Evolutionary conservation across 2,329 filamentous ascomycete species (phyloP).

Genomic region (Talaromyces sp.): DNA sequence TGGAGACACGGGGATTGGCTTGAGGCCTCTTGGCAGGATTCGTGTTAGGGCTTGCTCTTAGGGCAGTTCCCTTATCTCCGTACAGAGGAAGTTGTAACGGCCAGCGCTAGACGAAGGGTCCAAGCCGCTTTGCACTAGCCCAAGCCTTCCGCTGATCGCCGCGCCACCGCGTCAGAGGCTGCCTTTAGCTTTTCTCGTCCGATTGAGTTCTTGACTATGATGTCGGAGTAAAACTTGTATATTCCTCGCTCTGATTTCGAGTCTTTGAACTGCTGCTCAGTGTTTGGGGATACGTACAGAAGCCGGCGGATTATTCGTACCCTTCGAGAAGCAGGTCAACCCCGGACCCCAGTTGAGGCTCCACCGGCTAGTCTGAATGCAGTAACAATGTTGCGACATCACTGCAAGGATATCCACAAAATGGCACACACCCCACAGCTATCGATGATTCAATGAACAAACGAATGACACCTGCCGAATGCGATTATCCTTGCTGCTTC

Average conservation of each 20-base stretch:
- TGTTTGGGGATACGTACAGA: neutral
- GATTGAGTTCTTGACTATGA: neutral
- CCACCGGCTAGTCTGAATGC: neutral
- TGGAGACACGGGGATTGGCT: neutral
- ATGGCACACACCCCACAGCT: neutral
- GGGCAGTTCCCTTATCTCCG: no score
- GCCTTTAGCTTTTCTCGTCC: neutral
- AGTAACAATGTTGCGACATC: neutral
- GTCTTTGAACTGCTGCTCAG: neutral
- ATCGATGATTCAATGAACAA: neutral
- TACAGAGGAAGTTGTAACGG: no score
- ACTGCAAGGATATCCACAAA: neutral
- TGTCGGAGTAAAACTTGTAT: neutral
- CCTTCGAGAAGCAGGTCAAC: neutral
- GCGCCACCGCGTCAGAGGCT: slow-evolving; percentile 14
- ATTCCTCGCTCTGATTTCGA: neutral
- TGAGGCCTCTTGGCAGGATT: neutral
- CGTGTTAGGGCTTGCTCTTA: slow-evolving; percentile 9
- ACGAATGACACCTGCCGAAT: slow-evolving; percentile 6
- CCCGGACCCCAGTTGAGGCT: neutral
- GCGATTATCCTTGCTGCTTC: slow-evolving; percentile 9
- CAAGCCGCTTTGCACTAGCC: neutral
- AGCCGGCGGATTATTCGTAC: neutral
- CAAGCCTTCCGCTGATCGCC: slow-evolving; percentile 17
- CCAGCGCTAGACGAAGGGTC: neutral